Evolutionary conservation across 2,329 filamentous ascomycete genomes (phyloP), one percentile per base, ranked within the genome.

Genomic region (Fusarium citri): DNA sequence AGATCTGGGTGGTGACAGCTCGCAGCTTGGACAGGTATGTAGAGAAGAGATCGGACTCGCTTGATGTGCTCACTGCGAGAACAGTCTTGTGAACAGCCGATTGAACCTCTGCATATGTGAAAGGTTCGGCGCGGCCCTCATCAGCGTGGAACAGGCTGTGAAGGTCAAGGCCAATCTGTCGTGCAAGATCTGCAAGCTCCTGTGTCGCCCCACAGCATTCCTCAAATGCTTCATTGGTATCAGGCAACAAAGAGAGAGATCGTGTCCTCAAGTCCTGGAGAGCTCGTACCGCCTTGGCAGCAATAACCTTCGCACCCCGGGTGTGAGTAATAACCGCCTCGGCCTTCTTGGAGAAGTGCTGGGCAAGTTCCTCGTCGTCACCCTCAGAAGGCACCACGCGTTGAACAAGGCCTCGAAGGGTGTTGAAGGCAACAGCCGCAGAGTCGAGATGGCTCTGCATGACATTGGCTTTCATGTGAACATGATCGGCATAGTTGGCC

Each of bases 391-490:
- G 84, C 8, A 95, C 78, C 48, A 89, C 88, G 14, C 87, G 85
- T 76, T 93, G 88, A 1, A 96, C 86, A 82, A 94, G 87, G 48
- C 81, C 81, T 73, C 87, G 91, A 23, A 89, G 80, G 14, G 91
- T 86, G 41, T 86, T 83, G 61, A 96, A 86, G 2, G 89, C 87
- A 11, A 88, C 84, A 9, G 93, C 92, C 1, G 92, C 88, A 63
- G 89, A 93, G 64, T 97, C 94, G 18, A 97, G 86, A 71, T 94
- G 90, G 74, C 89, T 94, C 77, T 97, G 93, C 80, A 94, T 89
- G 67, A 95, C 83, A 48, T 89, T 79, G 5, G 92, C 88, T 69
- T 89, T 89, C 90, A 95, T 95, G 74, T 94, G 89, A 34, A 94
- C 82, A 73, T 94, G 89, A 75, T 94, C 91, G 0, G 93, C 92